A percentile compares a stretch with the other conserved stretches of the same genome.
phyloP scores from a whole-genome alignment of 352 stramenopile species.

The Aphanomyces invadans region DNA sequence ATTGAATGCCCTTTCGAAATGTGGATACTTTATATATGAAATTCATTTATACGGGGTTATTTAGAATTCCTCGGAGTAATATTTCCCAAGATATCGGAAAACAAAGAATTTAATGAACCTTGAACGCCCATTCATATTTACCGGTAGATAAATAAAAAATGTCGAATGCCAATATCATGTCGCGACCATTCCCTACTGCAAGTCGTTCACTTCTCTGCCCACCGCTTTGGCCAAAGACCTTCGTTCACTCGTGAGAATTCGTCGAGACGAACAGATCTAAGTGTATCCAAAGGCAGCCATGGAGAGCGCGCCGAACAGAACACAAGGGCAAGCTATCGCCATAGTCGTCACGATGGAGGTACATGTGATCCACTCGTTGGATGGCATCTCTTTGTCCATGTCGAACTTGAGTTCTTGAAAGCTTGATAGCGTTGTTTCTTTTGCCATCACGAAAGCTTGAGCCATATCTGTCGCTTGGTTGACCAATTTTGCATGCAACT shows the following conservation, averaged over 20 bases:
- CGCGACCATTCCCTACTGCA: too few relatives aligned
- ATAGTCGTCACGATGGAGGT: not conserved
- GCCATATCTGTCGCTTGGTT: not conserved
- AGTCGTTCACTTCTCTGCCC: too few relatives aligned
- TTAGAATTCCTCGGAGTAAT: not conserved
- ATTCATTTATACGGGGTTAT: not conserved
- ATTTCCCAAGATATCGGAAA: too few relatives aligned
- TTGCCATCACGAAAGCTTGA: not conserved
- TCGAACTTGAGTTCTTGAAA: not conserved
- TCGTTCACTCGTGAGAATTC: too few relatives aligned
- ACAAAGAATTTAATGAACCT: too few relatives aligned
- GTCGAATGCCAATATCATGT: too few relatives aligned
- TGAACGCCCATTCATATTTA: too few relatives aligned
- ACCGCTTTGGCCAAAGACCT: too few relatives aligned
- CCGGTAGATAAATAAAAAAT: too few relatives aligned
- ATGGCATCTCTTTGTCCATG: not conserved
- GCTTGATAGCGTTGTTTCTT: not conserved
- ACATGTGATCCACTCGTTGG: not conserved
- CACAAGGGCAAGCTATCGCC: slow-evolving; percentile 8
- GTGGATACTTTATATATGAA: not conserved
- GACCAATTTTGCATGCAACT: not conserved
- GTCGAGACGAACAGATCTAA: too few relatives aligned
- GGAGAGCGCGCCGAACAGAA: not conserved
- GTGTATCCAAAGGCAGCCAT: slow-evolving; percentile 1
- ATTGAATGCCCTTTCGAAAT: not conserved